phyloP scores from a whole-genome alignment of 2,329 filamentous ascomycete species.

The Colletotrichum navitas region DNA sequence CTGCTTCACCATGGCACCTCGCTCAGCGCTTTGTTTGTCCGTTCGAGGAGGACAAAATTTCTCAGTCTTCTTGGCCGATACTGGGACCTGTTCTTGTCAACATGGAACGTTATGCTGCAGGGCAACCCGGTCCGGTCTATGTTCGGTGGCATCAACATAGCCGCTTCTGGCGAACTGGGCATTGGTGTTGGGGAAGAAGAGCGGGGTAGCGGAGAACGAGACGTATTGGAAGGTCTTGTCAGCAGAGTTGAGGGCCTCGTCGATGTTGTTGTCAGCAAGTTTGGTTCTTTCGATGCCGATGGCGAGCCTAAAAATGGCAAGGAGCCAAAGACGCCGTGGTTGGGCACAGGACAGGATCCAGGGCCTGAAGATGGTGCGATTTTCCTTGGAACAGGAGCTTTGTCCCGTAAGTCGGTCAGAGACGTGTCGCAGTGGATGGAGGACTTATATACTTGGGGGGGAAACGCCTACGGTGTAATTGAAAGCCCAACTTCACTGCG shows the following conservation, averaged over 20 bases:
- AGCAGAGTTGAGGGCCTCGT: slow-evolving; percentile 84
- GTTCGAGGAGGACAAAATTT: slow-evolving; percentile 76
- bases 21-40: slow-evolving; percentile 76
- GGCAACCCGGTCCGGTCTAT: slow-evolving; percentile 87
- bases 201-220: slow-evolving; percentile 91
- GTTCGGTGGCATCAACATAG: slow-evolving; percentile 87
- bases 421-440: slow-evolving; percentile 89
- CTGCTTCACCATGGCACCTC: slow-evolving; percentile 87
- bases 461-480: slow-evolving; percentile 85
- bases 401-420: slow-evolving; percentile 78
- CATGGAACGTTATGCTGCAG: slow-evolving; percentile 91
- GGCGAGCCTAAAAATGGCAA: slow-evolving; percentile 48
- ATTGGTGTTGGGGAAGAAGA: slow-evolving; percentile 97
- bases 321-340: slow-evolving; percentile 66
- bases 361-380: slow-evolving; percentile 84
- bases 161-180: slow-evolving; percentile 90
- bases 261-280: slow-evolving; percentile 89
- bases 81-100: slow-evolving; percentile 78
- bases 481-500: slow-evolving; percentile 81
- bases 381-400: slow-evolving; percentile 82
- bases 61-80: slow-evolving; percentile 80
- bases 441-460: slow-evolving; percentile 85
- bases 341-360: slow-evolving; percentile 78
- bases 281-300: slow-evolving; percentile 64
- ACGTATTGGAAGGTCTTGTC: slow-evolving; percentile 91